These are phyloP conservation scores for Colletotrichum filicis DNA, from an alignment of 2,329 filamentous ascomycete genomes.

Conservation along the genomic window DNA sequence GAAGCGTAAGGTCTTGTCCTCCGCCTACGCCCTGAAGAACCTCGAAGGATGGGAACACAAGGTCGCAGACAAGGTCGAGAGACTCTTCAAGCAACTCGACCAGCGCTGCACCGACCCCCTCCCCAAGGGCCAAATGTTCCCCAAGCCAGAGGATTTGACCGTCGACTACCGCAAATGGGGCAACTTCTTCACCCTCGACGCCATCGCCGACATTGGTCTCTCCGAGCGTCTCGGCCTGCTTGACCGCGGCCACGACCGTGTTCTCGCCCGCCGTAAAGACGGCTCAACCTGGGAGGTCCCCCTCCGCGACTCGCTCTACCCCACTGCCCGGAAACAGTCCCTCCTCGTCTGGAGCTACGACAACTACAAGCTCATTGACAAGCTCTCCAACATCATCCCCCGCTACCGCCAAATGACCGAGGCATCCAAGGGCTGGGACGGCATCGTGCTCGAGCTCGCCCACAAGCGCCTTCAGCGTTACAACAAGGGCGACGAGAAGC, in stretches of 20 bases:
- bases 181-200: conserved; percentile 67
- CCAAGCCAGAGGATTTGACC: conserved; percentile 51
- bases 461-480: conserved; percentile 48
- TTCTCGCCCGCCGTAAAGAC: conserved; percentile 54
- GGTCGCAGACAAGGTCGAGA: conserved; percentile 60
- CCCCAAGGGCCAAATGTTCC: conserved; percentile 39
- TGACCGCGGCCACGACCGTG: conserved; percentile 58
- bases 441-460: conserved; percentile 48
- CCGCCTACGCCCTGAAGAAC: conserved; percentile 64
- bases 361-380: conserved; percentile 60
- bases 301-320: conserved; percentile 62
- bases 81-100: conserved; percentile 57
- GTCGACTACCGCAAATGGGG: conserved; percentile 63
- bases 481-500: conserved; percentile 58
- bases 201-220: conserved; percentile 66
- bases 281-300: conserved; percentile 57
- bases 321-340: conserved; percentile 61
- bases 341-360: conserved; percentile 61
- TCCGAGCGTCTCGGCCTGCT: conserved; percentile 62
- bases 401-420: conserved; percentile 52
- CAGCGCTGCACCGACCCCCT: conserved; percentile 50
- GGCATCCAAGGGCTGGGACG: conserved; percentile 55
- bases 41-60: conserved; percentile 66
- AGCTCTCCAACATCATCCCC: conserved; percentile 58
- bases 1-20: conserved; percentile 61